Conservation (phyloP, 768 basidiomycete genomes). For the Boletus coccyginus region DNA sequence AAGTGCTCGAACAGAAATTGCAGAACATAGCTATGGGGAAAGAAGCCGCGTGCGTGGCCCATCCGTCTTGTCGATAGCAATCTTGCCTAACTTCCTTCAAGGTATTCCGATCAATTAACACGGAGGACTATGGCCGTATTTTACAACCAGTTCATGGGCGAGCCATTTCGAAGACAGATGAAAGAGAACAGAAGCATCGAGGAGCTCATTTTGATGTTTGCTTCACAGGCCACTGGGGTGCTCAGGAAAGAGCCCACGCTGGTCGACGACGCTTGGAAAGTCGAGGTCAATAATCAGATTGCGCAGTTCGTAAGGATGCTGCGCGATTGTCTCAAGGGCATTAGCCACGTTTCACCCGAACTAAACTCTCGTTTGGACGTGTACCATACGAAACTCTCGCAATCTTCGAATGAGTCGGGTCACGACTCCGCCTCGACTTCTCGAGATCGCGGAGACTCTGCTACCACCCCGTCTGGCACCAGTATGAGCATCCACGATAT, state of each 20-base stretch:
- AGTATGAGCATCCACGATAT: constrained; percentile 64
- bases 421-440: constrained; percentile 63
- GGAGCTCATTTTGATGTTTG: constrained; percentile 95
- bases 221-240: constrained; percentile 82
- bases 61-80: neutral
- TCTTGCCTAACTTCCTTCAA: constrained; percentile 29
- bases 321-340: constrained; percentile 68
- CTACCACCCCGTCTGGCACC: constrained; percentile 35
- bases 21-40: constrained; percentile 93
- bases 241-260: constrained; percentile 88
- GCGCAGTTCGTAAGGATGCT: constrained; percentile 84
- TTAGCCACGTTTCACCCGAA: constrained; percentile 82
- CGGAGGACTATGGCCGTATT: constrained; percentile 90
- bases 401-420: constrained; percentile 59
- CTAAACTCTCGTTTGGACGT: constrained; percentile 77
- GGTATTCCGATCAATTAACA: constrained; percentile 87
- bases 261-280: constrained; percentile 86
- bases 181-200: constrained; percentile 97
- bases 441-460: constrained; percentile 52
- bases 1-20: constrained; percentile 84
- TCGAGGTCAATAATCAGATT: constrained; percentile 90
- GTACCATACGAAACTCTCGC: constrained; percentile 79
- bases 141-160: constrained; percentile 85
- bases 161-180: constrained; percentile 84
- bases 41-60: constrained; percentile 71